Conservation (phyloP, 2,329 filamentous ascomycete genomes). For the Diaporthe vexans region DNA sequence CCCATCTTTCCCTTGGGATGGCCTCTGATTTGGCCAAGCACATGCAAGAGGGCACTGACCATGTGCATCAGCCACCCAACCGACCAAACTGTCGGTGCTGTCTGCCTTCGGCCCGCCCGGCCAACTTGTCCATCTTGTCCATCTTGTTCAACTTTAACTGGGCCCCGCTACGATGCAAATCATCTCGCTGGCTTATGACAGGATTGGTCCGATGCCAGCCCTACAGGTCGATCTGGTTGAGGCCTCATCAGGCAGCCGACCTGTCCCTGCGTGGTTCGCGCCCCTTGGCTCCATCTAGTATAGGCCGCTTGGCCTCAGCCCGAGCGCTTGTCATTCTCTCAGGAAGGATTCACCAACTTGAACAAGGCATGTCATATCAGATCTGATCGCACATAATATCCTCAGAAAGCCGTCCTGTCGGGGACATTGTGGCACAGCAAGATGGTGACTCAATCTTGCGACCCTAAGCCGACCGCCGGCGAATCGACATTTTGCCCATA, state of each 20-base stretch:
- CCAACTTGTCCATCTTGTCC: not conserved
- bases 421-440: slow-evolving; percentile 14
- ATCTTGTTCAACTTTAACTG: not conserved
- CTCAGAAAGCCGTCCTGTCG: not conserved
- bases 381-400: not conserved
- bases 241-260: slow-evolving; percentile 16
- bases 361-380: not conserved
- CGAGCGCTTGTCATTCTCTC: not conserved
- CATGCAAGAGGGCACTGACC: slow-evolving; percentile 16
- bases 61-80: slow-evolving; percentile 16
- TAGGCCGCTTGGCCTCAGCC: not conserved
- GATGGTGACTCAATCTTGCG: not conserved
- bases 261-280: not conserved
- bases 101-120: slow-evolving; percentile 15
- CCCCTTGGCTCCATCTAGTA: no score
- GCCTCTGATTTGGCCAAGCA: slow-evolving; percentile 7
- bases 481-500: not conserved
- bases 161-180: not conserved
- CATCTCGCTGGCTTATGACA: not conserved
- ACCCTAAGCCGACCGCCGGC: not conserved
- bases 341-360: slow-evolving; percentile 6
- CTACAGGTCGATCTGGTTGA: not conserved
- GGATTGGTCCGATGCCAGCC: not conserved
- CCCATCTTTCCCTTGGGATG: not conserved
- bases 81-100: not conserved